phyloP scores from a whole-genome alignment of 2,329 filamentous ascomycete species.

The Leptographium flavum region DNA sequence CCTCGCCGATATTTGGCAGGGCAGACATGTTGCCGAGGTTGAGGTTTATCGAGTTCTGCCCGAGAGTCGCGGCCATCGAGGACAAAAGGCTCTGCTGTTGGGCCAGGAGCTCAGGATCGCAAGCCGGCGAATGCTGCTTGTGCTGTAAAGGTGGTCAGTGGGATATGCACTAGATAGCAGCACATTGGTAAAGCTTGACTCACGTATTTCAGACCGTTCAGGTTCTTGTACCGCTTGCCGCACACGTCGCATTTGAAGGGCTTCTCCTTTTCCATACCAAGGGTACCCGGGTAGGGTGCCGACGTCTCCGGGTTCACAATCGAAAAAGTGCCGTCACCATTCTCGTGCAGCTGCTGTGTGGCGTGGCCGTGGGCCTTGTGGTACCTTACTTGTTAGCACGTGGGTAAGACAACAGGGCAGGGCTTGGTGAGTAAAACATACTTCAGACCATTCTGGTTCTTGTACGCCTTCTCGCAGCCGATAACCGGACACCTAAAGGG shows the following conservation, averaged over 20 bases:
- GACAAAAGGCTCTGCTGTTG: constrained; percentile 22
- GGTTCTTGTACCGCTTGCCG: constrained; percentile 96
- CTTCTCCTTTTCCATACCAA: constrained; percentile 99
- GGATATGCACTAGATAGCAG: background rate
- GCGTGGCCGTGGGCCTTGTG: constrained; percentile 82
- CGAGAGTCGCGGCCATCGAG: constrained; percentile 17
- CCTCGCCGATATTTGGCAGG: constrained; percentile 29
- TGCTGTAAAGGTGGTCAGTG: constrained; percentile 30
- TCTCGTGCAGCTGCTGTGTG: constrained; percentile 92
- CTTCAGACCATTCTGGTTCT: constrained; percentile 98
- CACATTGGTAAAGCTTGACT: constrained; percentile 17
- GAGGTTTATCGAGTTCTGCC: constrained; percentile 16
- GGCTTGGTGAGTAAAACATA: constrained; percentile 31
- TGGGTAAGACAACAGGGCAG: constrained; percentile 7
- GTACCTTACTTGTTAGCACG: constrained; percentile 33
- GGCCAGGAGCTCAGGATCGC: constrained; percentile 63
- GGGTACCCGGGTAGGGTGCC: constrained; percentile 82
- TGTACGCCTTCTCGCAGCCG: constrained; percentile 97
- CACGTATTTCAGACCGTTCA: constrained; percentile 95
- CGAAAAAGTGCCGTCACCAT: constrained; percentile 91
- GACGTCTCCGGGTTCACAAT: constrained; percentile 96
- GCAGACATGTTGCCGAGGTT: constrained; percentile 18
- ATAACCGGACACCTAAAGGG: constrained; percentile 97
- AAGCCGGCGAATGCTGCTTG: constrained; percentile 73
- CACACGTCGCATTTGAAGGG: constrained; percentile 95